phyloP scores from a whole-genome alignment of 805 yeast genomes.

The Candida ovalis region DNA sequence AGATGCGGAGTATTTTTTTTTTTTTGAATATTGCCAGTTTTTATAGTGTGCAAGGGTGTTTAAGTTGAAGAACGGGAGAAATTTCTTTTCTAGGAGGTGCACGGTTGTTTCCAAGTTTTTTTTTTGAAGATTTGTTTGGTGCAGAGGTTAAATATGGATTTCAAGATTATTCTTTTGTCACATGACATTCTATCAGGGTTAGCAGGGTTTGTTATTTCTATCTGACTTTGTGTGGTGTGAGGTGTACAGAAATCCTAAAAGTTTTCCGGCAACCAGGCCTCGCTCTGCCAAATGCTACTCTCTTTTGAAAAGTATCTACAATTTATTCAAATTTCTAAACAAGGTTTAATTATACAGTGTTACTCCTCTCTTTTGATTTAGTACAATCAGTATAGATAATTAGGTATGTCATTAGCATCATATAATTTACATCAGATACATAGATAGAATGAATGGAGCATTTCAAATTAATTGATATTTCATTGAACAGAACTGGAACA shows the following conservation, averaged over 20 bases:
- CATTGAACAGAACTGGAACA: too few relatives aligned
- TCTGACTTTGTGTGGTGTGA: not conserved
- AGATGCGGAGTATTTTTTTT: not conserved
- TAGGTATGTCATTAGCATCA: constrained; percentile 3
- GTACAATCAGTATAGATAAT: constrained; percentile 6
- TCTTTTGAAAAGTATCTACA: not conserved
- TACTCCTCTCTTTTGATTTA: not conserved
- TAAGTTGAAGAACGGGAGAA: too few relatives aligned
- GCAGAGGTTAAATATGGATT: too few relatives aligned
- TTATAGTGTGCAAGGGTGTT: not conserved
- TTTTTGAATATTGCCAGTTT: not conserved
- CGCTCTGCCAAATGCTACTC: not conserved
- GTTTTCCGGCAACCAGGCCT: not conserved
- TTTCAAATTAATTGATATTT: too few relatives aligned
- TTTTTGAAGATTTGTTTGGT: too few relatives aligned
- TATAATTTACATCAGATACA: not conserved
- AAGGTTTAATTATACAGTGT: not conserved
- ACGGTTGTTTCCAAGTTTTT: too few relatives aligned
- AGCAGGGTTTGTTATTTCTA: not conserved
- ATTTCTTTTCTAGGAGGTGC: not conserved
- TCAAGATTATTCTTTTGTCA: not conserved
- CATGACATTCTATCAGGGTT: not conserved
- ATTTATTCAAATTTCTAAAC: not conserved
- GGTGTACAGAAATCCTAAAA: not conserved
- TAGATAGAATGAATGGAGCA: not conserved